phyloP scores from a whole-genome alignment of 139 green algal species.

The Eudorina sp. region DNA sequence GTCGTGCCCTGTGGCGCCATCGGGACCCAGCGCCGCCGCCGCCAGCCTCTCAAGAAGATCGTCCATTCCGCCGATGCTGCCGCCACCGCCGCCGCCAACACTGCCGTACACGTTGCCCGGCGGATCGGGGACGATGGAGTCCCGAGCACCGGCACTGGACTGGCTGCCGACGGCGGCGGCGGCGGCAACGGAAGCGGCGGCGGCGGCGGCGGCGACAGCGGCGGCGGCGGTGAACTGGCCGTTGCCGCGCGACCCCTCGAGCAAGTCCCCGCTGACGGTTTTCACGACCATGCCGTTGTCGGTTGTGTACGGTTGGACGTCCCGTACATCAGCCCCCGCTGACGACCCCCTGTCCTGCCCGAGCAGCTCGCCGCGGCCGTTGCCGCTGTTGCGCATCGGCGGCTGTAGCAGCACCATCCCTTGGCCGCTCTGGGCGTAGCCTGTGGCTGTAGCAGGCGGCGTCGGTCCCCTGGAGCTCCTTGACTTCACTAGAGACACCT shows the following conservation, averaged over 20 bases:
- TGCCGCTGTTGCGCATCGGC: background rate
- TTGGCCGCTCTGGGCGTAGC: background rate
- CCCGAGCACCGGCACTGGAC: background rate
- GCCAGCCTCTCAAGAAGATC: conserved; percentile 1
- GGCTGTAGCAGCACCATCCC: background rate
- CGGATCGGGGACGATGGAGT: background rate
- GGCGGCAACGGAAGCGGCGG: background rate
- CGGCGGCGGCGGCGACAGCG: background rate
- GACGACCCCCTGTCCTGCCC: too few relatives aligned
- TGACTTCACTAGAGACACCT: background rate
- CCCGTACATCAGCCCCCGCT: too few relatives aligned
- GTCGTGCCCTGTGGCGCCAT: too few relatives aligned
- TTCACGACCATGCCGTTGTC: too few relatives aligned
- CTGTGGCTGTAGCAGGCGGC: too few relatives aligned
- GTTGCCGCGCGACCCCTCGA: too few relatives aligned
- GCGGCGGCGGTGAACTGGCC: background rate
- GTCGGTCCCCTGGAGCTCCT: background rate
- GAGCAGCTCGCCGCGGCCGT: background rate
- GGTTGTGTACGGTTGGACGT: too few relatives aligned
- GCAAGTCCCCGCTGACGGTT: too few relatives aligned
- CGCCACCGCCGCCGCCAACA: background rate
- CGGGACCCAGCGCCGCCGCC: background rate
- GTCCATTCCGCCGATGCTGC: conserved; percentile 3
- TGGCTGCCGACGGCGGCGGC: background rate
- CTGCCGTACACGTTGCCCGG: background rate